phyloP scores from a whole-genome alignment of 1,284 basidiomycete genomes.

The Pyrrhoderma lamaoense region DNA sequence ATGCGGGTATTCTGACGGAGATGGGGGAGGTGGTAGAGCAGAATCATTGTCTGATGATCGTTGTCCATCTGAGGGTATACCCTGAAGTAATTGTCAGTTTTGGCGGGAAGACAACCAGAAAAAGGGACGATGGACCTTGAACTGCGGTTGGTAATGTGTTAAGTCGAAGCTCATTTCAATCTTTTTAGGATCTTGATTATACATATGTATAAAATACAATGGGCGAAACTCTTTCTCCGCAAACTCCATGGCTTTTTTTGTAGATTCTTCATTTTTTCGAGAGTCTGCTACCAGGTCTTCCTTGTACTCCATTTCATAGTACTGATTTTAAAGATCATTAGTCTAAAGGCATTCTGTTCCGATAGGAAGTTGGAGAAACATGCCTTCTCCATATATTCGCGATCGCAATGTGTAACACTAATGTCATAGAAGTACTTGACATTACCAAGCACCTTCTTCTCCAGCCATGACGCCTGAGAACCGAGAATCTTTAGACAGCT shows the following conservation, averaged over 20 bases:
- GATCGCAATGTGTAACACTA: constrained; percentile 51
- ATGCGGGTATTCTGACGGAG: constrained; percentile 34
- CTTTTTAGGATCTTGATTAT: constrained; percentile 44
- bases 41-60: constrained; percentile 14
- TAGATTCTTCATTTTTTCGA: constrained; percentile 29
- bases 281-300: constrained; percentile 32
- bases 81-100: constrained; percentile 11
- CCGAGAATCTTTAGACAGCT: constrained; percentile 49
- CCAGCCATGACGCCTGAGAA: constrained; percentile 46
- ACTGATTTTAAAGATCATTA: no score
- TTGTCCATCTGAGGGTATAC: constrained; percentile 12
- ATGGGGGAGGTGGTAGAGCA: constrained; percentile 21
- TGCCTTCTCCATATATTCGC: constrained; percentile 49
- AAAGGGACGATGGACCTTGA: constrained; percentile 28
- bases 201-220: constrained; percentile 52
- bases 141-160: constrained; percentile 51
- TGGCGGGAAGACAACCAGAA: constrained; percentile 22
- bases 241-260: constrained; percentile 35
- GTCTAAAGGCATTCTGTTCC: no score
- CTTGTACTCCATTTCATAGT: constrained; percentile 40
- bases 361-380: neutral
- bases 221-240: constrained; percentile 45
- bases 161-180: constrained; percentile 60
- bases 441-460: constrained; percentile 50
- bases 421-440: constrained; percentile 53